A percentile compares a stretch with the other conserved stretches of the same genome.
Evolutionary conservation across 768 basidiomycete genomes (phyloP).

Genomic region (Serendipita sp.): DNA sequence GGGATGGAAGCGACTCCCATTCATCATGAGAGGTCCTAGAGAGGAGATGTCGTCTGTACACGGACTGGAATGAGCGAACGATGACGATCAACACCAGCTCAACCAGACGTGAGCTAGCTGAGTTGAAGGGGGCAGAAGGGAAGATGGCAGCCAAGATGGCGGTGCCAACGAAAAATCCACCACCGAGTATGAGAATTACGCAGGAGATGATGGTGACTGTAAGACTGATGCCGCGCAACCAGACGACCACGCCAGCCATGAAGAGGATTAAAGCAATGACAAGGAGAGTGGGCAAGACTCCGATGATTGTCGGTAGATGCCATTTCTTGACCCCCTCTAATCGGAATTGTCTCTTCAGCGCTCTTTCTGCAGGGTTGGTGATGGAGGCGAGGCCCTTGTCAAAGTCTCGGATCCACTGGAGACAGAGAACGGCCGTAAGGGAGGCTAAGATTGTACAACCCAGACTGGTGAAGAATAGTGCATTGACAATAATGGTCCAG

Average conservation of each 20-base stretch:
- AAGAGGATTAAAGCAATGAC: constrained; percentile 11
- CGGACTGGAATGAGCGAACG: no score
- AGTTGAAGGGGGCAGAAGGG: neutral
- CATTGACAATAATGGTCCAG: neutral
- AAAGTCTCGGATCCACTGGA: neutral
- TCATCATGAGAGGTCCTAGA: no score
- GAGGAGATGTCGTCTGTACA: no score
- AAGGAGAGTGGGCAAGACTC: constrained; percentile 6
- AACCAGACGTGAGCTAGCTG: neutral
- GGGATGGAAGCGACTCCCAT: no score
- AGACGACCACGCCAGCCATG: constrained; percentile 10
- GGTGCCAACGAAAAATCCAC: neutral
- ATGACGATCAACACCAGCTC: no score
- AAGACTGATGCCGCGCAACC: constrained; percentile 8
- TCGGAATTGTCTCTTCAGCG: neutral
- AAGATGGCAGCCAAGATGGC: neutral
- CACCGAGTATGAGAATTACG: neutral
- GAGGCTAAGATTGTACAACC: neutral
- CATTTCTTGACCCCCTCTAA: neutral
- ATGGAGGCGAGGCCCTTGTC: neutral
- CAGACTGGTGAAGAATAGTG: neutral
- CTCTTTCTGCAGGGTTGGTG: neutral
- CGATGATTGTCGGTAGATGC: neutral
- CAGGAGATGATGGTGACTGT: constrained; percentile 7
- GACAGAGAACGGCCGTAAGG: neutral